A percentile compares a stretch with the other conserved stretches of the same genome.
phyloP scores from a whole-genome alignment of 2,329 filamentous ascomycete genomes.

The Tolypocladium endophyticum region DNA sequence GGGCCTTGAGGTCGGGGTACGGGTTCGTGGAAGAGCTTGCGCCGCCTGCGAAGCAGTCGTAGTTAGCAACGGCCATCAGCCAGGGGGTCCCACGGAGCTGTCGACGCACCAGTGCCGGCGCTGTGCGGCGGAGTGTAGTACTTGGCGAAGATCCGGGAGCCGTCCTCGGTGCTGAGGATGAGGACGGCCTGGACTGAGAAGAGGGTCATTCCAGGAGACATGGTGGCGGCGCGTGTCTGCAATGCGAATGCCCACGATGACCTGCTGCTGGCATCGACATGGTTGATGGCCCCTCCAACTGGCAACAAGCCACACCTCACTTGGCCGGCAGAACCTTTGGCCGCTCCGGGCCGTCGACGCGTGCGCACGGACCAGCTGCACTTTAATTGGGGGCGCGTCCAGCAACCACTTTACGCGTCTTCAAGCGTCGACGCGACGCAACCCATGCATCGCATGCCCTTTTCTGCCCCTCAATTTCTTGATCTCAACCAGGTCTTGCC shows the following conservation, averaged over 20 bases:
- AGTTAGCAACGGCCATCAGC: conserved; percentile 15
- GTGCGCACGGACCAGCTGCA: conserved; percentile 13
- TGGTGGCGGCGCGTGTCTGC: conserved; percentile 21
- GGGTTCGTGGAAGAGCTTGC: conserved; percentile 54
- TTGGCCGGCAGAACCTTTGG: conserved; percentile 19
- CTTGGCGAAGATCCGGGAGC: conserved; percentile 84
- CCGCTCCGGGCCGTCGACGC: conserved; percentile 15
- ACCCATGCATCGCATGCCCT: background rate
- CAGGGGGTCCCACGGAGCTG: background rate
- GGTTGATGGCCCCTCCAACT: background rate
- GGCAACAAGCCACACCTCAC: background rate
- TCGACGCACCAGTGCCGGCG: conserved; percentile 25
- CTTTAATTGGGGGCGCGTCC: conserved; percentile 5
- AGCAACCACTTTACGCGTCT: conserved; percentile 31
- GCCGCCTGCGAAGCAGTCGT: conserved; percentile 19
- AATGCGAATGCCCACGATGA: background rate
- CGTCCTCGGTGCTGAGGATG: conserved; percentile 76
- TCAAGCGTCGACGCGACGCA: conserved; percentile 11
- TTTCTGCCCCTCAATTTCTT: conserved; percentile 11
- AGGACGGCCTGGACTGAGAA: conserved; percentile 70
- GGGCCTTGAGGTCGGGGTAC: conserved; percentile 82
- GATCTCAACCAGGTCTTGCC: background rate
- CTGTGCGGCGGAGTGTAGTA: conserved; percentile 64
- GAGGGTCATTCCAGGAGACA: conserved; percentile 67
- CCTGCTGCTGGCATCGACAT: background rate